Percentiles rank a stretch among this genome's conserved stretches.
Evolutionary conservation across 805 yeast genomes (phyloP).

Genomic region (Sugiyamaella mastotermitis): DNA sequence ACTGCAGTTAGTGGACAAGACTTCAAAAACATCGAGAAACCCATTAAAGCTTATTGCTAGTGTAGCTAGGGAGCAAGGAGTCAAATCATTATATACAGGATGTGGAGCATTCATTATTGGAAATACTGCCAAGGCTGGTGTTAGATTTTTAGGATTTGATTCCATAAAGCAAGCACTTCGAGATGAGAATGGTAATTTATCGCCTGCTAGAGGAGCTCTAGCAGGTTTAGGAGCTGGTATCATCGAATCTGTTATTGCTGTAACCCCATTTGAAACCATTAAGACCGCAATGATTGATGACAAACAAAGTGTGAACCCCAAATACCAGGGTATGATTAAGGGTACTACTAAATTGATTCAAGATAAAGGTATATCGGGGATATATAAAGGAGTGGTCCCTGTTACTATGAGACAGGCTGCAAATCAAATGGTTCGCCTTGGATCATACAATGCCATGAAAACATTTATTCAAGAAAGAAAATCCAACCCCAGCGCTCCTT

Average conservation of each 20-base stretch:
- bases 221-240: conserved; percentile 99
- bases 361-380: conserved; percentile 77
- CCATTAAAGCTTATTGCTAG: conserved; percentile 76
- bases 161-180: conserved; percentile 68
- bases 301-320: conserved; percentile 68
- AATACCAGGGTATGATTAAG: conserved; percentile 54
- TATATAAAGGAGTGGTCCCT: conserved; percentile 86
- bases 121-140: conserved; percentile 94
- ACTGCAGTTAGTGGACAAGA: conserved; percentile 54
- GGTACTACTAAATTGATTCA: conserved; percentile 61
- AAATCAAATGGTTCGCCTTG: conserved; percentile 89
- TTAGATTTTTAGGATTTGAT: conserved; percentile 89
- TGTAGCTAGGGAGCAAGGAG: conserved; percentile 72
- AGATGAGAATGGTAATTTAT: conserved; percentile 79
- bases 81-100: conserved; percentile 78
- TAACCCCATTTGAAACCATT: conserved; percentile 95
- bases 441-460: conserved; percentile 86
- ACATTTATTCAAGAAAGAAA: conserved; percentile 66
- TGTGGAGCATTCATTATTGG: conserved; percentile 97
- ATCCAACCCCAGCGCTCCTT: conserved; percentile 64
- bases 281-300: conserved; percentile 95
- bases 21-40: conserved; percentile 54
- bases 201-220: conserved; percentile 84
- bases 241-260: conserved; percentile 84
- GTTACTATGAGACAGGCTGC: conserved; percentile 95